Percentiles rank a stretch among this genome's conserved stretches.
Evolutionary conservation across 768 basidiomycete species (phyloP).

Genomic region (Suillus lakei): DNA sequence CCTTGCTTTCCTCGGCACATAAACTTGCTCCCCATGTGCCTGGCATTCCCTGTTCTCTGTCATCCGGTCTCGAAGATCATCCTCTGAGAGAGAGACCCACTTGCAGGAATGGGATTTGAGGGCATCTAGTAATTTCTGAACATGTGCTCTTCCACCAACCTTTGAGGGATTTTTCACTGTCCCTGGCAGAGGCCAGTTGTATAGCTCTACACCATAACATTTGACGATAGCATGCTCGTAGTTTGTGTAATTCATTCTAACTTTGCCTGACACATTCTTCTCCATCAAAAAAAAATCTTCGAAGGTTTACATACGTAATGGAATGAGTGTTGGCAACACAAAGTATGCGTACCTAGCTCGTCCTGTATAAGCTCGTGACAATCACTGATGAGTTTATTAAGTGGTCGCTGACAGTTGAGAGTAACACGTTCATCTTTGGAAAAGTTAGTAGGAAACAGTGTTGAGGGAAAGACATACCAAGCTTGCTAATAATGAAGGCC

Average conservation of each 20-base stretch:
- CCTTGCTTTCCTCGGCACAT: not conserved
- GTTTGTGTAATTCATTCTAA: conserved; percentile 7
- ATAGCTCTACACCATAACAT: not conserved
- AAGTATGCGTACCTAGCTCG: not conserved
- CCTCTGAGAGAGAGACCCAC: conserved; percentile 3
- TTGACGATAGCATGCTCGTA: not conserved
- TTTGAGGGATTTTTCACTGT: conserved; percentile 1
- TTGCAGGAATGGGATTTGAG: conserved; percentile 3
- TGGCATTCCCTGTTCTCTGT: conserved; percentile 3
- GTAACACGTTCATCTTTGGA: not conserved
- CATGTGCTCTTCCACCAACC: conserved; percentile 6
- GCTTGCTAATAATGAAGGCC: conserved; percentile 4
- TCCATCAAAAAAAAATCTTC: not conserved
- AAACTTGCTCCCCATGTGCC: conserved; percentile 11
- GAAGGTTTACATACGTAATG: not conserved
- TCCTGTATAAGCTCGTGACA: conserved; percentile 9
- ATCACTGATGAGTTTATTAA: conserved; percentile 13
- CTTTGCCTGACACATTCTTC: not conserved
- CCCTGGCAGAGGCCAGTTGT: not conserved
- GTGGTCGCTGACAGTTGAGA: not conserved
- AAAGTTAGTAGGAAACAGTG: not conserved
- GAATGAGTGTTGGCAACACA: no score
- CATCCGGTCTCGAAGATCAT: not conserved
- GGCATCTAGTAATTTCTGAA: conserved; percentile 5
- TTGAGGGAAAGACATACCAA: conserved; percentile 1